phyloP scores from a whole-genome alignment of 768 basidiomycete genomes.

The Hygrophorus pudorinus region DNA sequence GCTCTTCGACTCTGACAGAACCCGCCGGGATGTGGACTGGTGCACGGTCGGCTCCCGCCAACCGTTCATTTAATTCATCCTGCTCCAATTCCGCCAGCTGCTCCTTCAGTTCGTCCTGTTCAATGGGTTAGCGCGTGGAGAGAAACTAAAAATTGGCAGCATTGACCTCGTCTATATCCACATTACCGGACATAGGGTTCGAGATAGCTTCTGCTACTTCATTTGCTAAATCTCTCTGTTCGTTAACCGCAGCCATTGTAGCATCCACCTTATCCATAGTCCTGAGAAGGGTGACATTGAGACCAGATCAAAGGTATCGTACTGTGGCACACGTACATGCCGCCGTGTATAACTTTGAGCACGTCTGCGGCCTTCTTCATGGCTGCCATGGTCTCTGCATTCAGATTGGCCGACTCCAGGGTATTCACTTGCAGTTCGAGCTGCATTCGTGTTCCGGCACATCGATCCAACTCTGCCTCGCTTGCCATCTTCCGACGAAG shows the following conservation, averaged over 20 bases:
- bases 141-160: neutral
- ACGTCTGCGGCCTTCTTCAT: conserved; percentile 95
- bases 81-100: conserved; percentile 86
- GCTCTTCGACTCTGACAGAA: conserved; percentile 34
- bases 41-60: conserved; percentile 81
- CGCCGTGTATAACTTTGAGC: conserved; percentile 81
- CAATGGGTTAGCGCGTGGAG: conserved; percentile 4
- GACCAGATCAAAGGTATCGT: neutral
- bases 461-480: conserved; percentile 78
- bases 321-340: conserved; percentile 52
- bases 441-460: conserved; percentile 80
- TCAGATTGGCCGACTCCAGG: conserved; percentile 93
- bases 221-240: conserved; percentile 86
- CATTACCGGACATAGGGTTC: conserved; percentile 46
- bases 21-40: conserved; percentile 77
- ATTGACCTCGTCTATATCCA: conserved; percentile 65
- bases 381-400: conserved; percentile 92
- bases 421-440: conserved; percentile 96
- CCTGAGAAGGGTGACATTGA: conserved; percentile 27
- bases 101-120: conserved; percentile 63
- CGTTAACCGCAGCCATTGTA: conserved; percentile 79
- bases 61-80: conserved; percentile 74
- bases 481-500: conserved; percentile 88
- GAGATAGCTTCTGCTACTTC: conserved; percentile 90
- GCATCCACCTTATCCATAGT: conserved; percentile 82